Conservation (phyloP, 441 rosid genomes). For the Syzygium syzygioides region DNA sequence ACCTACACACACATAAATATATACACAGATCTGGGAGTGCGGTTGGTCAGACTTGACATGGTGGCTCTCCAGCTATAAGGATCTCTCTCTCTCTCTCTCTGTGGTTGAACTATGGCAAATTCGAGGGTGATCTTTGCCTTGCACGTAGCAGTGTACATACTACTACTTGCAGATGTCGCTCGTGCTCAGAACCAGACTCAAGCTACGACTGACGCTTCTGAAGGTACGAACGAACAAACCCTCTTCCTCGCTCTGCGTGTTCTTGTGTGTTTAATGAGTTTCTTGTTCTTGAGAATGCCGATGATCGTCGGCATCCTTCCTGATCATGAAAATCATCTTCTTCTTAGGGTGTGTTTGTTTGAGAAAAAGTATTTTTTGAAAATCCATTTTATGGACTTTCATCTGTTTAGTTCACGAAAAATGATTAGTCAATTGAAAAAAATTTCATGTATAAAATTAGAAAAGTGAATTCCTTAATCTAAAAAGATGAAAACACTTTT, state of each 20-base stretch:
- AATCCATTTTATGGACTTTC: too few species aligned
- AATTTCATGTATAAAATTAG: too few species aligned
- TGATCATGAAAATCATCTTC: neutral
- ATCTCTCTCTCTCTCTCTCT: neutral
- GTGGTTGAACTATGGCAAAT: neutral
- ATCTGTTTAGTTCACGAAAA: too few species aligned
- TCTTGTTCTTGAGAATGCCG: neutral
- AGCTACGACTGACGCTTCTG: conserved; percentile 24
- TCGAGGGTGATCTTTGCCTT: neutral
- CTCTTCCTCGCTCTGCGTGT: neutral
- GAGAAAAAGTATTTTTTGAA: too few species aligned
- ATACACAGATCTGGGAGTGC: neutral
- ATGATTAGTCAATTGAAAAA: too few species aligned
- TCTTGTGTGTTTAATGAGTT: neutral
- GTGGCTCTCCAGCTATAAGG: neutral
- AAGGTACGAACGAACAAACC: conserved; percentile 14
- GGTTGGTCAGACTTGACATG: neutral
- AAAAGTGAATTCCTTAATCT: too few species aligned
- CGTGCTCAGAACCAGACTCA: conserved; percentile 26
- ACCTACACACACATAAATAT: neutral
- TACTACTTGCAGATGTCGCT: neutral
- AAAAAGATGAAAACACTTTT: too few species aligned
- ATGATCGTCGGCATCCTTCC: neutral
- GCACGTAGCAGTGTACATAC: neutral
- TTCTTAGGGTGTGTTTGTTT: neutral